These are phyloP conservation scores for Calonectria pseudoreteaudii DNA, from an alignment of 2,329 filamentous ascomycete genomes.

Conservation along the genomic window DNA sequence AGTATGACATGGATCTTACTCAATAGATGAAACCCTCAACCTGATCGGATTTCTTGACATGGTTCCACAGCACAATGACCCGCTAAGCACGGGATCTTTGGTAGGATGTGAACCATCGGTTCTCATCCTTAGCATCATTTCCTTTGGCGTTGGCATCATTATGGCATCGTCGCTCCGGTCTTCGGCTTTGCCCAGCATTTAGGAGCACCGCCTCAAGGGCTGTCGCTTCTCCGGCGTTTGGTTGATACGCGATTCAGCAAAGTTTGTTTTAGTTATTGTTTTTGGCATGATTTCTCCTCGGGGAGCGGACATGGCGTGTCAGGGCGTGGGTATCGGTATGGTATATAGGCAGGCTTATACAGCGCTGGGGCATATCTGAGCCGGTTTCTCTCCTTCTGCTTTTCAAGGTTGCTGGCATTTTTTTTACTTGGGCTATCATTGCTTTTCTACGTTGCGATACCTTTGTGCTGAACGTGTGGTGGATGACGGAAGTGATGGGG, in stretches of 20 bases:
- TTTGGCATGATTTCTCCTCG: conserved; percentile 24
- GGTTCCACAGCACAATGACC: background rate
- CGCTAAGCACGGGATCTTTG: conserved; percentile 3
- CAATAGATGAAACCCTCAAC: conserved; percentile 36
- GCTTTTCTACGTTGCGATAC: conserved; percentile 41
- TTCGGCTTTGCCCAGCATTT: conserved; percentile 13
- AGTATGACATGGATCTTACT: conserved; percentile 85
- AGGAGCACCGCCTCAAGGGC: conserved; percentile 17
- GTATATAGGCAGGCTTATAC: conserved; percentile 36
- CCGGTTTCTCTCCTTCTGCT: conserved; percentile 19
- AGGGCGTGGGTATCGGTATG: conserved; percentile 34
- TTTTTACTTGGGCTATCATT: conserved; percentile 28
- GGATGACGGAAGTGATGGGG: conserved; percentile 28
- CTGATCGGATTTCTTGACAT: conserved; percentile 15
- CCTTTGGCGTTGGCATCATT: conserved; percentile 37
- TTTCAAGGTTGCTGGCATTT: conserved; percentile 31
- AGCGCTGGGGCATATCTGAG: conserved; percentile 38
- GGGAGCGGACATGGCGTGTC: conserved; percentile 30
- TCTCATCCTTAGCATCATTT: conserved; percentile 19
- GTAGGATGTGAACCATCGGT: background rate
- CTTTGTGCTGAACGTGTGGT: conserved; percentile 22
- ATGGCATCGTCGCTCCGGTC: conserved; percentile 30
- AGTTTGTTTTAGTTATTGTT: conserved; percentile 28
- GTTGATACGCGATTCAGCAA: conserved; percentile 12
- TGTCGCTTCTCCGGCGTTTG: conserved; percentile 35